phyloP scores from a whole-genome alignment of 2,329 filamentous ascomycete genomes.

The Thelonectria blattea region DNA sequence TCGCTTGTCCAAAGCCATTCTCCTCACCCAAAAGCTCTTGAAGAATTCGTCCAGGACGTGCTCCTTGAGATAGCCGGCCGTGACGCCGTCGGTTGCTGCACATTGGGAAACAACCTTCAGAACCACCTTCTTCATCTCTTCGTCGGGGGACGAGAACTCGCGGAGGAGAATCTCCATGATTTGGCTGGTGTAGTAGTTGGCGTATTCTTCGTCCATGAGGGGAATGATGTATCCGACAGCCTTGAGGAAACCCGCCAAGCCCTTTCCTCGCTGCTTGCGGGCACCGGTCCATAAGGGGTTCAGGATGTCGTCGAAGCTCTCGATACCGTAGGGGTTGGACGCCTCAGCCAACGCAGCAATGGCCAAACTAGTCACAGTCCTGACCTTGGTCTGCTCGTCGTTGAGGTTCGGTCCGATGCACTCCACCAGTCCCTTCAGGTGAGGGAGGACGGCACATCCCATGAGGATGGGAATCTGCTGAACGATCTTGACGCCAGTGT shows the following conservation, averaged over 20 bases:
- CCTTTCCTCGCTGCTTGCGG: conserved; percentile 94
- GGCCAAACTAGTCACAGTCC: conserved; percentile 93
- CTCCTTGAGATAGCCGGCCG: conserved; percentile 92
- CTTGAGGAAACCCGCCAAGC: conserved; percentile 93
- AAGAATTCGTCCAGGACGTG: conserved; percentile 96
- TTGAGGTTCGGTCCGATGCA: conserved; percentile 96
- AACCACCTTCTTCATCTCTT: conserved; percentile 99
- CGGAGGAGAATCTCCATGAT: conserved; percentile 98
- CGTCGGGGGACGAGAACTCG: conserved; percentile 95
- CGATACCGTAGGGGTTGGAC: conserved; percentile 97
- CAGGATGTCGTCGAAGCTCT: conserved; percentile 97
- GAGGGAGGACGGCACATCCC: conserved; percentile 95
- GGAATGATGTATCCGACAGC: conserved; percentile 98
- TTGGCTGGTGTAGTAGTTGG: conserved; percentile 97
- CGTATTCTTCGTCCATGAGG: conserved; percentile 99
- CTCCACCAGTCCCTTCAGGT: conserved; percentile 94
- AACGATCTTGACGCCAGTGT: conserved; percentile 98
- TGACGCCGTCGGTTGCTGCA: conserved; percentile 92
- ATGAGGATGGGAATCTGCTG: conserved; percentile 99
- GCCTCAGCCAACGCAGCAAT: conserved; percentile 95
- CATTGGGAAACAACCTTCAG: conserved; percentile 97
- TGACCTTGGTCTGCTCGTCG: conserved; percentile 96
- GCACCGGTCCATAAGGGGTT: conserved; percentile 97
- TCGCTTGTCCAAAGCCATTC: conserved; percentile 96
- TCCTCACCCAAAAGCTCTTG: conserved; percentile 96